Evolutionary conservation across 2,329 filamentous ascomycete species (phyloP).

Genomic region (Colletotrichum magnum): DNA sequence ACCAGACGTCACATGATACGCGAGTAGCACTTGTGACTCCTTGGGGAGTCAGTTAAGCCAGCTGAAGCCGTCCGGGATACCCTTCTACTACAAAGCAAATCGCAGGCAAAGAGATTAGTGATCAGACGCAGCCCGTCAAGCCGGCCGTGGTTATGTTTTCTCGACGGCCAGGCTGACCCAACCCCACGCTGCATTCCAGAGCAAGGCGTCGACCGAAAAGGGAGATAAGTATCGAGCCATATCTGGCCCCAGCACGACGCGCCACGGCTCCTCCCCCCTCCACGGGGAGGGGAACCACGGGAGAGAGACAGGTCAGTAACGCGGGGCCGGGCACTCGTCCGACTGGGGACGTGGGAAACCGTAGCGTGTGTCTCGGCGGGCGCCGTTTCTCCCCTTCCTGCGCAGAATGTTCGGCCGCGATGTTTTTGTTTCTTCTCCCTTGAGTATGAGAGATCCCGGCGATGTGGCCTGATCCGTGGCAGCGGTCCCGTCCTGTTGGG

Average conservation of each 20-base stretch:
- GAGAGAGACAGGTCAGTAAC: conserved; percentile 6
- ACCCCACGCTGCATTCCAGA: conserved; percentile 12
- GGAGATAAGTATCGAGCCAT: conserved; percentile 7
- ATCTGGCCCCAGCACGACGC: background rate
- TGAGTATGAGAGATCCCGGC: background rate
- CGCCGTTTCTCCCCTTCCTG: background rate
- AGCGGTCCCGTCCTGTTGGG: conserved; percentile 7
- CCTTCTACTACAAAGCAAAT: too few species aligned
- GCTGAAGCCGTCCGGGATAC: too few species aligned
- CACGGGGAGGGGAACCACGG: background rate
- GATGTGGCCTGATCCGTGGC: conserved; percentile 17
- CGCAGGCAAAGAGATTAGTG: too few species aligned
- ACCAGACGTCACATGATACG: too few species aligned
- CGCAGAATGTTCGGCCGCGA: conserved; percentile 25
- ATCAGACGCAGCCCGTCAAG: too few species aligned
- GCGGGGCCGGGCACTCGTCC: conserved; percentile 2
- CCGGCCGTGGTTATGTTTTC: background rate
- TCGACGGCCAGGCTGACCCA: background rate
- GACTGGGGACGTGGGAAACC: background rate
- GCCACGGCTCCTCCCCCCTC: too few species aligned
- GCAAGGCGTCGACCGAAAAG: background rate
- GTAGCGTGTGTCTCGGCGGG: conserved; percentile 19
- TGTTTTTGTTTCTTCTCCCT: conserved; percentile 15
- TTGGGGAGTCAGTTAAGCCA: too few species aligned
- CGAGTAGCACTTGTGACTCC: too few species aligned